Percentiles rank a stretch among this genome's conserved stretches.
These are phyloP conservation scores for Geotrichum ghanense DNA, from an alignment of 805 yeast species.

Conservation along the genomic window DNA sequence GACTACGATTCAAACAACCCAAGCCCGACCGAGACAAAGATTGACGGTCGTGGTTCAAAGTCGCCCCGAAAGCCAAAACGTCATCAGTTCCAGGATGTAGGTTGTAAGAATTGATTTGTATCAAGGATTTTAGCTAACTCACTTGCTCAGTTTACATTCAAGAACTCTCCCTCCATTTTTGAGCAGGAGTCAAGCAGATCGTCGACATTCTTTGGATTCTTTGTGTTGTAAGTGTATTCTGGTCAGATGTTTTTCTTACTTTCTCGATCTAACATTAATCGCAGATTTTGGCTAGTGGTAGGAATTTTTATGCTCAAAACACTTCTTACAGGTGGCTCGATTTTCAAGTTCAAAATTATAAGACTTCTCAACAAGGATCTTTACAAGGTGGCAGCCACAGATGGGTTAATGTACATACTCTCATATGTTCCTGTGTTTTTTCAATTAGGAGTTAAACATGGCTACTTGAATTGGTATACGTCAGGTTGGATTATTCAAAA, in stretches of 20 bases:
- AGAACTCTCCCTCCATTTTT: conserved; percentile 18
- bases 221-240: conserved; percentile 35
- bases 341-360: conserved; percentile 44
- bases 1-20: not conserved
- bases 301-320: conserved; percentile 45
- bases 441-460: conserved; percentile 41
- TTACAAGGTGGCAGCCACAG: conserved; percentile 59
- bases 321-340: conserved; percentile 33
- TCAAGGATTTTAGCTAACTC: too few species aligned
- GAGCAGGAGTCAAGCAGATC: conserved; percentile 20
- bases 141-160: conserved; percentile 15
- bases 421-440: conserved; percentile 49
- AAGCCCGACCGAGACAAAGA: not conserved
- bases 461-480: conserved; percentile 44
- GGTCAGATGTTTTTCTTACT: not conserved
- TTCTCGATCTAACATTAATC: not conserved
- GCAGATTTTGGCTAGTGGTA: conserved; percentile 43
- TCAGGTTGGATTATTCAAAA: conserved; percentile 57
- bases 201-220: conserved; percentile 59
- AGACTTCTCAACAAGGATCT: conserved; percentile 49
- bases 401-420: conserved; percentile 59
- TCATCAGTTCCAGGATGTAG: not conserved
- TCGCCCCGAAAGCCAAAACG: too few species aligned
- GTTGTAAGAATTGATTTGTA: too few species aligned
- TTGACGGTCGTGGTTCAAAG: too few species aligned